These are phyloP conservation scores for Adansonia digitata DNA, from an alignment of 345 rosid species.

Conservation along the genomic window DNA sequence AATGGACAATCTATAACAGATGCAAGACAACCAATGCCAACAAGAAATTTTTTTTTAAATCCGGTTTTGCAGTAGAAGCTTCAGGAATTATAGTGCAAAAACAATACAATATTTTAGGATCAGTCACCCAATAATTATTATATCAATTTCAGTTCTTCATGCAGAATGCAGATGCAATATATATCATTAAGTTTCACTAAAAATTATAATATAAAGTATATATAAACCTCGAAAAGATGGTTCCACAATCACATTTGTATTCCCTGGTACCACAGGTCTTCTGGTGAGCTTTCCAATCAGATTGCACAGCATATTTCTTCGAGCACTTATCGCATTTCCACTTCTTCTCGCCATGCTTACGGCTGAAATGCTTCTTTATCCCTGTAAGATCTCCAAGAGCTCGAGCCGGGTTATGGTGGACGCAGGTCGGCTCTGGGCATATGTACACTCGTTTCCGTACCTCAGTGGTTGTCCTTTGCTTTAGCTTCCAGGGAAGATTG, in stretches of 20 bases:
- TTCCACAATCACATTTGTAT: conserved; percentile 92
- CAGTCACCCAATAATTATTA: not conserved
- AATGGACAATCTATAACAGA: not conserved
- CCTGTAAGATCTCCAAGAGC: conserved; percentile 73
- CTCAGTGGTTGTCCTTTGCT: conserved; percentile 51
- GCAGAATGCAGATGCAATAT: not conserved
- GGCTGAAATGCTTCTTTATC: conserved; percentile 73
- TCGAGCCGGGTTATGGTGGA: conserved; percentile 64
- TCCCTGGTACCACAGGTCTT: conserved; percentile 94
- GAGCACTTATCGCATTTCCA: conserved; percentile 98
- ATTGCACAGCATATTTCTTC: conserved; percentile 88
- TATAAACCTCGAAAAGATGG: conserved; percentile 82
- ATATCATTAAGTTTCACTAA: not conserved
- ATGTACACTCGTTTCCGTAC: conserved; percentile 57
- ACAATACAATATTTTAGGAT: not conserved
- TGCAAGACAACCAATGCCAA: not conserved
- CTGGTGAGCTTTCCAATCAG: conserved; percentile 95
- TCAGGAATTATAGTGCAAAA: not conserved
- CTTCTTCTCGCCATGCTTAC: conserved; percentile 93
- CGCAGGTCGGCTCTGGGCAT: conserved; percentile 64
- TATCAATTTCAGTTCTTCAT: not conserved
- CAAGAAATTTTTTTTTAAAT: not conserved
- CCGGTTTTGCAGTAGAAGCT: not conserved
- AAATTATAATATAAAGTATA: not conserved
- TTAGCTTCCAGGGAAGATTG: conserved; percentile 73